Evolutionary conservation across 179 eudicot genomes (phyloP), one percentile per base, ranked within the genome.

Genomic region (Silene noctiflora): DNA sequence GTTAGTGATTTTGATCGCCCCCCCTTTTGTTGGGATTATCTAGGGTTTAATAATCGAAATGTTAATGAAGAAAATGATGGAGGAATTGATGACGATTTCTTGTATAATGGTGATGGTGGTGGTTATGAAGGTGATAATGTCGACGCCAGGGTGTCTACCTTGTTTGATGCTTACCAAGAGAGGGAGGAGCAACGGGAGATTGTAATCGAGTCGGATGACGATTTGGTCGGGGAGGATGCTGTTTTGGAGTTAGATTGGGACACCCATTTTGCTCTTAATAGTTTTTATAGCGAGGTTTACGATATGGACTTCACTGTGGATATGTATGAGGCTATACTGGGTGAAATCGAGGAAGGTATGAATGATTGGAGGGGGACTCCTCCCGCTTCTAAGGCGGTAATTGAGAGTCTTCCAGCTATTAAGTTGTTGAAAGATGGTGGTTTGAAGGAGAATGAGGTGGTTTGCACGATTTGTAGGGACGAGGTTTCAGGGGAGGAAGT

Each of bases 241-340:
- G 65, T 81, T n/a, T 78, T 76, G 9, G 83, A 79, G 46, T 77
- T 85, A 51, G 86, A 85, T 69, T 83, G 88, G 88, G 88, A 83
- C 48, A 76, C 81, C 29, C 46, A 80, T 56, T 69, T 80, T 21
- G 83, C 83, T 13, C 82, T 82, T 22, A 82, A 84, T 42, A 81
- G 79, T 53, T 82, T 85, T 42, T 77, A 82, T 55, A 60, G 78
- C 2, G 85, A 85, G 56, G 85, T 79, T 5, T 59, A 79, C 44
- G 81, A 80, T 56, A 76, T 83, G 83, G 85, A 80, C 35, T 79
- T 76, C 29, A 79, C 76, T 83, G 82, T 79, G 61, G 82, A 85
- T 69, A 82, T 79, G 75, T 76, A 82, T 17, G 81, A 80, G 35
- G 77, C 83, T 1, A 76, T 81, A 27, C 71, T 83, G 2, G 77